These are phyloP conservation scores for Arthroderma sp. DNA, from an alignment of 2,329 filamentous ascomycete genomes.

Conservation along the genomic window DNA sequence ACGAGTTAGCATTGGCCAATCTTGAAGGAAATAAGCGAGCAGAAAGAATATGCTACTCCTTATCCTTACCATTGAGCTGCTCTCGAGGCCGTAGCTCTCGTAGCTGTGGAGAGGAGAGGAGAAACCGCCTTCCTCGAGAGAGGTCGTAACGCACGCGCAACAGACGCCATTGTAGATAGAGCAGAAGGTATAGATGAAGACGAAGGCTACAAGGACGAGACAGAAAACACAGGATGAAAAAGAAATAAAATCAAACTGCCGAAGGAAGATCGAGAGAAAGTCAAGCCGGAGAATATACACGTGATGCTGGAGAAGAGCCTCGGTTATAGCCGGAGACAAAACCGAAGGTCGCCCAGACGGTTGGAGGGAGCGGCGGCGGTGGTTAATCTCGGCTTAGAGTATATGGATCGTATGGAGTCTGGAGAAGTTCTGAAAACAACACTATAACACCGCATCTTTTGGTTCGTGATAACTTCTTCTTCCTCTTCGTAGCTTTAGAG, in stretches of 20 bases:
- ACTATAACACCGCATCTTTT: no score
- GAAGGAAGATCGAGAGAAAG: not conserved
- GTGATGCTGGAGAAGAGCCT: slow-evolving; percentile 8
- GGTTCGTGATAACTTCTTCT: no score
- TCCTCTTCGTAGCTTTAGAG: no score
- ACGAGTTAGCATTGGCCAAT: not conserved
- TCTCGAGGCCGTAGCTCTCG: slow-evolving; percentile 24
- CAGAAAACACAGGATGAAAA: slow-evolving; percentile 4
- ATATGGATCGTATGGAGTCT: no score
- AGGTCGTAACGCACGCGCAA: slow-evolving; percentile 35
- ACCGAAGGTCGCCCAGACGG: no score
- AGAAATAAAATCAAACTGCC: not conserved
- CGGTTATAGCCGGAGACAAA: slow-evolving; percentile 11
- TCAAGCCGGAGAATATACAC: not conserved
- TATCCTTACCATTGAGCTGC: slow-evolving; percentile 28
- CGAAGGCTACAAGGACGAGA: slow-evolving; percentile 2
- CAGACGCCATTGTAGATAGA: slow-evolving; percentile 32
- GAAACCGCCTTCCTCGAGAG: slow-evolving; percentile 26
- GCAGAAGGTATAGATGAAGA: no score
- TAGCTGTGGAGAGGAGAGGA: slow-evolving; percentile 26
- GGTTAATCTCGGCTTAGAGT: no score
- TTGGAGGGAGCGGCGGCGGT: no score
- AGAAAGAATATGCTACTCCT: not conserved
- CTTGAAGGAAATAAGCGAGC: not conserved
- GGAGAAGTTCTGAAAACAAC: no score